Conservation (phyloP, 257 asterid genomes). For the Mitragyna speciosa region DNA sequence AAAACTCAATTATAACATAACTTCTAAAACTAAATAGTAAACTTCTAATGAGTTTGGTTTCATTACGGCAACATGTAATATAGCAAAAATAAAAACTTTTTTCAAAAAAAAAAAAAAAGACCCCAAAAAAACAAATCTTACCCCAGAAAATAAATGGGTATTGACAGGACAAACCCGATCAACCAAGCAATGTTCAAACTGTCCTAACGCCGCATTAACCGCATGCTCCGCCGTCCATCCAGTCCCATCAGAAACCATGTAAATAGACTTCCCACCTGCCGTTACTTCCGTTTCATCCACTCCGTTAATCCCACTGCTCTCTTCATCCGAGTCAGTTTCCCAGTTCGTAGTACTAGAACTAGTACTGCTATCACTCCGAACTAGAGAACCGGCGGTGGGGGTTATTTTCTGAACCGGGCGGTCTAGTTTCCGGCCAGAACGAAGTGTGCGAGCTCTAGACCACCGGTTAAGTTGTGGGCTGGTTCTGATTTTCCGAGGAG, state of each 20-base stretch:
- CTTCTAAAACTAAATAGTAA: too few species aligned
- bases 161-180: constrained; percentile 79
- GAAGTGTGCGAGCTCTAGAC: constrained; percentile 85
- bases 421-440: constrained; percentile 72
- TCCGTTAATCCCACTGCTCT: constrained; percentile 27
- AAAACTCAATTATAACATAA: too few species aligned
- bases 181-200: constrained; percentile 85
- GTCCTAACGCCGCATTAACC: constrained; percentile 88
- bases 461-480: constrained; percentile 88
- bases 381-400: constrained; percentile 11
- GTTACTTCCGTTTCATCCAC: constrained; percentile 35
- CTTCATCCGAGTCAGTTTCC: constrained; percentile 13
- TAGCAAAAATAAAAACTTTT: neutral
- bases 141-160: constrained; percentile 95
- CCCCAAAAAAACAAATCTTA: constrained; percentile 28
- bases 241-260: constrained; percentile 92
- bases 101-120: neutral
- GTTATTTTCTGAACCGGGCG: constrained; percentile 42
- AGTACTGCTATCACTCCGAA: neutral
- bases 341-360: neutral
- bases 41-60: too few species aligned
- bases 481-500: constrained; percentile 42
- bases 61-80: too few species aligned
- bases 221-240: constrained; percentile 98
- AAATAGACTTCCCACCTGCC: constrained; percentile 53